Evolutionary conservation across 768 basidiomycete species (phyloP).

Genomic region (Lactarius sanguifluus): DNA sequence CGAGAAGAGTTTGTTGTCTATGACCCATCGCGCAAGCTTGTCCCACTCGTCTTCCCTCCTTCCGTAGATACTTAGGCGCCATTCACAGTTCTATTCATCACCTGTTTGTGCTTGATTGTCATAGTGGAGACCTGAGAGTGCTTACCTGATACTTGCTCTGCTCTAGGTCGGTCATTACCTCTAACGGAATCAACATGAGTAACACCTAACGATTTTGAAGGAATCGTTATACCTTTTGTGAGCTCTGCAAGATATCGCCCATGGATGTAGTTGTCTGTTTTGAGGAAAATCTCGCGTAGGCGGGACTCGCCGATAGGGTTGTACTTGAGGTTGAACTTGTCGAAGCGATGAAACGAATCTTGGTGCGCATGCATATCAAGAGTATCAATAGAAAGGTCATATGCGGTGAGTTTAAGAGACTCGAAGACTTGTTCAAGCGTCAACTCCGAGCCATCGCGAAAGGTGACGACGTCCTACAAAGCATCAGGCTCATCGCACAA

Average conservation of each 20-base stretch:
- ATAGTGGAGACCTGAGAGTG: background rate
- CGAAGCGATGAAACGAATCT: constrained; percentile 97
- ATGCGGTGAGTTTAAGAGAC: constrained; percentile 90
- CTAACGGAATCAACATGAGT: constrained; percentile 42
- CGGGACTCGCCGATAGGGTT: constrained; percentile 96
- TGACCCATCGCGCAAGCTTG: constrained; percentile 96
- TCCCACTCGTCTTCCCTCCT: constrained; percentile 88
- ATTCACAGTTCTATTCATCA: constrained; percentile 80
- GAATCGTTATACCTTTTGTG: constrained; percentile 64
- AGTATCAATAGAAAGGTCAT: constrained; percentile 97
- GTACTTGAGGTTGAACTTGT: constrained; percentile 97
- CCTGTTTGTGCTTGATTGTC: background rate
- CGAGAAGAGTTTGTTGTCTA: constrained; percentile 88
- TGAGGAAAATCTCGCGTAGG: constrained; percentile 94
- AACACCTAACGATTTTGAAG: constrained; percentile 1
- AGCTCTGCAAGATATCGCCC: constrained; percentile 94
- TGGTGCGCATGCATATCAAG: constrained; percentile 99
- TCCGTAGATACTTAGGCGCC: constrained; percentile 96
- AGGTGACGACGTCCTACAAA: constrained; percentile 87
- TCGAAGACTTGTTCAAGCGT: constrained; percentile 95
- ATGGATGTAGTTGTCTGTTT: constrained; percentile 93
- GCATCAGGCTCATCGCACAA: background rate
- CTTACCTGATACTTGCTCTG: constrained; percentile 96
- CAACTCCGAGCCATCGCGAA: constrained; percentile 86
- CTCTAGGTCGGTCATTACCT: constrained; percentile 96